These are phyloP conservation scores for Patellifolia procumbens DNA, from an alignment of 179 eudicot species.

Conservation along the genomic window DNA sequence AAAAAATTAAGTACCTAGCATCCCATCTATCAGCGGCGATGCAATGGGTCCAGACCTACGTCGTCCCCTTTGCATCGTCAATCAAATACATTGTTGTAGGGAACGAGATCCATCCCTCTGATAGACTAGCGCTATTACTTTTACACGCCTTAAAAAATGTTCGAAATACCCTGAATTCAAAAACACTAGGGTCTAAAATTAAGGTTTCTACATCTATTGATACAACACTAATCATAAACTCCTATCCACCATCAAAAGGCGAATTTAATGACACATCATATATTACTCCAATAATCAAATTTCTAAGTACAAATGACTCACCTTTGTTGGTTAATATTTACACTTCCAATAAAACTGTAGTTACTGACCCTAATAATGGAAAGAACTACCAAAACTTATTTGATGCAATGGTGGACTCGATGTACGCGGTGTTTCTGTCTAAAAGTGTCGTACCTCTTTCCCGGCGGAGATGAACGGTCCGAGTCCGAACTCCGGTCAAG, in stretches of 20 bases:
- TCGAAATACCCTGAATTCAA: conserved; percentile 30
- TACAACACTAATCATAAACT: neutral
- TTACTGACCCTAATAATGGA: neutral
- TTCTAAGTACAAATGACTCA: conserved; percentile 20
- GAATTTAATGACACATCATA: conserved; percentile 15
- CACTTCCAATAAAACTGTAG: conserved; percentile 12
- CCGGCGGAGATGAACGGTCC: no score
- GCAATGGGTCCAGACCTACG: conserved; percentile 47
- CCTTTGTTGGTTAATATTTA: conserved; percentile 33
- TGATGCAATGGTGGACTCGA: conserved; percentile 34
- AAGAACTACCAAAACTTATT: neutral
- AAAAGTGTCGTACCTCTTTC: no score
- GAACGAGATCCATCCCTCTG: conserved; percentile 43
- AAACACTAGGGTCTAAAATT: conserved; percentile 33
- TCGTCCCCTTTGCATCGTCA: conserved; percentile 35
- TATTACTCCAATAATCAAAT: conserved; percentile 26
- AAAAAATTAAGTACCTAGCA: conserved; percentile 28
- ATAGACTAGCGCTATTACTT: conserved; percentile 24
- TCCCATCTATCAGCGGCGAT: conserved; percentile 34
- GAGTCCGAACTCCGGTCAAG: no score
- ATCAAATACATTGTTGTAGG: conserved; percentile 55
- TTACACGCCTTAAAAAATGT: conserved; percentile 52
- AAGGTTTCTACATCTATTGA: conserved; percentile 34
- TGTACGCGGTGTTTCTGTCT: no score
- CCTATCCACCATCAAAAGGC: conserved; percentile 29